These are phyloP conservation scores for Wickerhamiella parazyma DNA, from an alignment of 805 yeast genomes.

Conservation along the genomic window DNA sequence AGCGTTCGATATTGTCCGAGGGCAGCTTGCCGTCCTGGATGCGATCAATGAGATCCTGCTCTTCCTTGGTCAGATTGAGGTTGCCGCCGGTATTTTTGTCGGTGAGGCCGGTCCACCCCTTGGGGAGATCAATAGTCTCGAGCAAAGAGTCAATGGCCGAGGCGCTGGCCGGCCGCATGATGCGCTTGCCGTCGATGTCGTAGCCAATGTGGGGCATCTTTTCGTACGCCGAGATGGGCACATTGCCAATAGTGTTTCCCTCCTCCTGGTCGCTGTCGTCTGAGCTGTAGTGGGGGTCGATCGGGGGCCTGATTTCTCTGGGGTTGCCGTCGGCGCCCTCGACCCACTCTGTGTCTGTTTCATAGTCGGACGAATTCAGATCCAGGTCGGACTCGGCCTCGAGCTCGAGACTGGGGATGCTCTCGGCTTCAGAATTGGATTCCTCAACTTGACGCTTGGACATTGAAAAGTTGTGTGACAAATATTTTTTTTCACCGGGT, in stretches of 20 bases:
- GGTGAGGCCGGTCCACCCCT: constrained; percentile 95
- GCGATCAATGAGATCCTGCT: constrained; percentile 73
- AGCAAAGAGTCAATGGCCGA: constrained; percentile 82
- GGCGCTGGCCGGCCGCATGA: constrained; percentile 97
- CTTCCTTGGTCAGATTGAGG: constrained; percentile 73
- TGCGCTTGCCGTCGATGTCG: constrained; percentile 91
- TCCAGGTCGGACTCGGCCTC: constrained; percentile 43
- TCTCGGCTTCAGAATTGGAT: constrained; percentile 8
- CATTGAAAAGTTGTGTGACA: constrained; percentile 7
- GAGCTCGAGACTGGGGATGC: constrained; percentile 28
- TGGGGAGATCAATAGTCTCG: constrained; percentile 86
- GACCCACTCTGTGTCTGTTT: constrained; percentile 28
- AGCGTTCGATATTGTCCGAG: constrained; percentile 68
- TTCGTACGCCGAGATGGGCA: constrained; percentile 87
- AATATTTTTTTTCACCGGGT: not conserved
- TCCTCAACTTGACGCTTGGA: constrained; percentile 12
- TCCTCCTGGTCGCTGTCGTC: constrained; percentile 83
- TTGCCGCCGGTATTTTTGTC: constrained; percentile 80
- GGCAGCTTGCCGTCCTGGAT: constrained; percentile 77
- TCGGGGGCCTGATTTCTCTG: constrained; percentile 74
- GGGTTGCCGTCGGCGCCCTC: constrained; percentile 55
- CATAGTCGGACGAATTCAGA: constrained; percentile 26
- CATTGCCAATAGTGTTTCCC: constrained; percentile 80
- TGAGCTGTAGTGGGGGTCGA: constrained; percentile 85
- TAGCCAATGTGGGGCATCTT: constrained; percentile 97